Evolutionary conservation across 208 protist species (phyloP).

Genomic region (Leishmania arabica): DNA sequence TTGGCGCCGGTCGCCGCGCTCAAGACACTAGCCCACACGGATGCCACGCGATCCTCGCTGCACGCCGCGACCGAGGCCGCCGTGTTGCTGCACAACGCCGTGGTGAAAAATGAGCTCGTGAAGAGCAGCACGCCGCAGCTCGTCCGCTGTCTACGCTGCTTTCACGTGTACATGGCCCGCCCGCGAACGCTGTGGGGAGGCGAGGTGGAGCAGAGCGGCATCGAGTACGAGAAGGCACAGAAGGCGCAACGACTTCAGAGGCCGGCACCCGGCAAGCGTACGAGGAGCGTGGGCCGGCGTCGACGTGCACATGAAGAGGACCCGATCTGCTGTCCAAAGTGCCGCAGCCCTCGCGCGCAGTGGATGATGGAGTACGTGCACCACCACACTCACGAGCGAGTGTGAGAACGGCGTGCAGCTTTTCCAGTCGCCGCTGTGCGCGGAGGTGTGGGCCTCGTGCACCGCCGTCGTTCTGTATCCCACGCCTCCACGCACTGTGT

Average conservation of each 20-base stretch:
- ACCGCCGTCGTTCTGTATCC: neutral
- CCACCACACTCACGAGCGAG: slow-evolving; percentile 61
- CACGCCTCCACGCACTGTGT: neutral
- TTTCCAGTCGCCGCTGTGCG: neutral
- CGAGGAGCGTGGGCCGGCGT: slow-evolving; percentile 51
- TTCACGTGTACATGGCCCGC: slow-evolving; percentile 77
- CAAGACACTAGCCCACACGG: slow-evolving; percentile 43
- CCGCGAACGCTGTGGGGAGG: slow-evolving; percentile 66
- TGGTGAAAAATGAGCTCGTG: slow-evolving; percentile 63
- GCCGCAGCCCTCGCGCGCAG: slow-evolving; percentile 65
- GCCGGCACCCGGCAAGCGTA: slow-evolving; percentile 42
- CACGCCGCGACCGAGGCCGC: slow-evolving; percentile 45
- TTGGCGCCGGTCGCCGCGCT: slow-evolving; percentile 70
- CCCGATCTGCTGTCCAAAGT: slow-evolving; percentile 62
- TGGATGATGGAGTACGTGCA: slow-evolving; percentile 90
- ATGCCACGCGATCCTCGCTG: slow-evolving; percentile 24
- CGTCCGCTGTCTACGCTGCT: slow-evolving; percentile 79
- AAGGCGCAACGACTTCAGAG: slow-evolving; percentile 26
- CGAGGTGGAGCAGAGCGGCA: slow-evolving; percentile 68
- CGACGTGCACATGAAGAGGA: slow-evolving; percentile 21
- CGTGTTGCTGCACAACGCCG: slow-evolving; percentile 63
- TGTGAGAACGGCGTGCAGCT: neutral
- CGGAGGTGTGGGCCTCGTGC: neutral
- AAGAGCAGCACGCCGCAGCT: slow-evolving; percentile 57
- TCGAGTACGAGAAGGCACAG: slow-evolving; percentile 56